Base-by-base conservation (phyloP, 1,284 basidiomycete species). In the Fomitopsis palustris region DNA sequence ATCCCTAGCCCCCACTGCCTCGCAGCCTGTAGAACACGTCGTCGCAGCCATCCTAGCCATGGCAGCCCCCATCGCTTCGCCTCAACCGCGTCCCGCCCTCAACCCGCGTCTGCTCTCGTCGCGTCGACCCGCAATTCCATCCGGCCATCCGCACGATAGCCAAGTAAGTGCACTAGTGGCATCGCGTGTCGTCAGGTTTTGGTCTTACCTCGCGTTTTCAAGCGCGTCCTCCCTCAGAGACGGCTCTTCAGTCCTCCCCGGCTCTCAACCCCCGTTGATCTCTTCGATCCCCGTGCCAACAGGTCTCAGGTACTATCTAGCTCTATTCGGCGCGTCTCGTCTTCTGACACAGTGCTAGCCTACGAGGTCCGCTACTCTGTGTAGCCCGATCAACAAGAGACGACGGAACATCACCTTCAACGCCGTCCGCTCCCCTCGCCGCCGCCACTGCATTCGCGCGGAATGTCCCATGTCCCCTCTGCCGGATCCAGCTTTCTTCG, bases 371-470 rank as follows among this genome's bases (percentile, higher is more conserved):
- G 55, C 67, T 25, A 19, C 60, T 42, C 57, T 66, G 31, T 73
- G 70, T 69, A 69, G 63, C 65, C 61, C 70, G 66, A 65, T 60
- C 33, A 35, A 14, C 38, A 72, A 71, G 69, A 65, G 67, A 55
- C 72, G 72, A 42, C 64, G 72, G 56, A 61, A 57, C 56, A 43
- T 61, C 61, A 25, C 59, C 35, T 61, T 56, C 61, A 64, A 67
- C 58, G 54, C 49, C n/a, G 41, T 67, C 57, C 70, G 70, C 60
- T 61, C 68, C 21, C 45, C 63, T 4, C 69, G 70, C 29, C 69
- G 70, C 42, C 70, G 70, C 42, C 70, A 68, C 52, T 65, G 61
- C 54, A 35, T 62, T 23, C 67, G 70, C 16, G 29, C 67, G 41
- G 72, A 73, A 53, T 69, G 69, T 55, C 64, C 64, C 58, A 60